These are phyloP conservation scores for Zygoascus bituminiphila DNA, from an alignment of 805 yeast genomes.

Conservation along the genomic window DNA sequence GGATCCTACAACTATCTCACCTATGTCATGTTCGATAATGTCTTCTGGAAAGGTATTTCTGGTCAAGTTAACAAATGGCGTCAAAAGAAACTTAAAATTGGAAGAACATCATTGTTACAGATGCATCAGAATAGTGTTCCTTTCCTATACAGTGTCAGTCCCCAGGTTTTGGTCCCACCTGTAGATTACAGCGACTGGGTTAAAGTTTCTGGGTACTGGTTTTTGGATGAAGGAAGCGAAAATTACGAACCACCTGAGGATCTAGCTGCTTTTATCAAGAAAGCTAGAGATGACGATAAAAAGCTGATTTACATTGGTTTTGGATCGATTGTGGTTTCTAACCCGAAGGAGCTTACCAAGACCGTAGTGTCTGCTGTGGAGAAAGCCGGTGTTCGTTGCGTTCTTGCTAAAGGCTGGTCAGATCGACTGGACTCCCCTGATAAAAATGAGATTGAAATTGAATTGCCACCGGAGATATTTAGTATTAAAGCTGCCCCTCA, in stretches of 20 bases:
- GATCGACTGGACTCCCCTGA: slow-evolving; percentile 47
- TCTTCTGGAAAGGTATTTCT: slow-evolving; percentile 88
- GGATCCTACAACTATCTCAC: slow-evolving; percentile 90
- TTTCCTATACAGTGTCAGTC: slow-evolving; percentile 82
- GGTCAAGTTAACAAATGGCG: slow-evolving; percentile 88
- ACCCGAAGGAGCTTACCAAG: slow-evolving; percentile 68
- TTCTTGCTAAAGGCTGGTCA: slow-evolving; percentile 92
- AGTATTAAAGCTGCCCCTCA: slow-evolving; percentile 75
- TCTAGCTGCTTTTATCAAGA: slow-evolving; percentile 48
- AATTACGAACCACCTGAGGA: slow-evolving; percentile 53
- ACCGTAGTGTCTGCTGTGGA: slow-evolving; percentile 73
- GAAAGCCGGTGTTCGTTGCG: slow-evolving; percentile 76
- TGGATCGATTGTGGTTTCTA: slow-evolving; percentile 87
- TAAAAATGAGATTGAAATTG: slow-evolving; percentile 32
- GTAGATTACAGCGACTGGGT: slow-evolving; percentile 94
- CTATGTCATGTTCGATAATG: slow-evolving; percentile 85
- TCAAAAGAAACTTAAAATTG: slow-evolving; percentile 51
- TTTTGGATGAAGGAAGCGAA: slow-evolving; percentile 53
- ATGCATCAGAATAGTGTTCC: slow-evolving; percentile 78
- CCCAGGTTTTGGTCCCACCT: slow-evolving; percentile 82
- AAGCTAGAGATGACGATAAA: slow-evolving; percentile 52
- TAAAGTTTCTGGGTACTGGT: slow-evolving; percentile 95
- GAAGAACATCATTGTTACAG: slow-evolving; percentile 58
- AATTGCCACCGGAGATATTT: slow-evolving; percentile 58
- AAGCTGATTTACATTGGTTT: slow-evolving; percentile 88